Evolutionary conservation across 179 eudicot species (phyloP), one percentile per base, ranked within the genome.

Genomic region (Silene noctiflora): DNA sequence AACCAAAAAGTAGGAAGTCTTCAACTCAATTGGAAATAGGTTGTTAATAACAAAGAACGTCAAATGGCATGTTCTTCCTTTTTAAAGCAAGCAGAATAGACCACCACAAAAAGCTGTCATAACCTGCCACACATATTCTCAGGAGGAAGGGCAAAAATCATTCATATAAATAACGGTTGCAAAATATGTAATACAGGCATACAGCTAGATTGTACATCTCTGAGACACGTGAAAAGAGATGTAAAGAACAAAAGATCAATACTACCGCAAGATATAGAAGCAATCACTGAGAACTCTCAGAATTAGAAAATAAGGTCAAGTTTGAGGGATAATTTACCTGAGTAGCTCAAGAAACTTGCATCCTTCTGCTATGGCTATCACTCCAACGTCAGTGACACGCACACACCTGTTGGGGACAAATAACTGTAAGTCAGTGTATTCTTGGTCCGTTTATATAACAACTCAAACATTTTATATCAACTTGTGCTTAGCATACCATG

Each of bases 331-430:
- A 20, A 33, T 12, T 82, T 77, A 92, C 98, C 98, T 94, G 60
- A 90, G 83, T 42, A 85, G 81, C 81, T 92, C 95, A 72, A 94
- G 91, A 78, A 83, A 88, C 13, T 78, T 81, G 86, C 98, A 94
- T 46, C 84, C 86, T 85, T 92, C 81, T 19, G 96, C 94, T 72
- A 94, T 62, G 77, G 98, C 83, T 25, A 79, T 83, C 82, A 92
- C 88, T 78, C 98, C 97, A 65, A 61, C 80, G 75, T 94, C 97
- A 77, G 97, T 88, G 59, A 87, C 71, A 63, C 87, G 89, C 78
- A 94, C 89, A 70, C 97, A 94, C 98, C 98, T 94, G 82, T 76
- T 42, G 9, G 42, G 53, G 48, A 51, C 63, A 35, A 71, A 63
- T 48, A 64, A 56, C 35, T 31, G 39, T 24, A 51, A 46, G 55